Conservation (phyloP, 1,284 basidiomycete genomes). For the Cutaneotrichosporon sp. region DNA sequence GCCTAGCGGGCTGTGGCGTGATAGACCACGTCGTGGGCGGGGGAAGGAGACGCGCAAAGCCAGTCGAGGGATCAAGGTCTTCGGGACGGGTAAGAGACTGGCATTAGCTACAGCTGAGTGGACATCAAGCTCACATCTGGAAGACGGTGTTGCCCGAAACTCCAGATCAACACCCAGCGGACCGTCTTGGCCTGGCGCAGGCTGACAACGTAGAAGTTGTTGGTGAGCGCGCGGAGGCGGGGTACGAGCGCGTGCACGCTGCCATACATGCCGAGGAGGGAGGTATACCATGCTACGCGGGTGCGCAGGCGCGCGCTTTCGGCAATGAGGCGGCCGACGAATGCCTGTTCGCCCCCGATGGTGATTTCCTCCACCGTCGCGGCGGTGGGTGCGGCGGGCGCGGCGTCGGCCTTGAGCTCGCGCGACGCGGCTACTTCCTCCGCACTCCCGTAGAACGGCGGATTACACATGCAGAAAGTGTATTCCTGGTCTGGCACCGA, state of each 20-base stretch:
- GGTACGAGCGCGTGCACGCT: conserved; percentile 62
- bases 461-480: conserved; percentile 84
- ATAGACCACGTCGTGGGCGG: conserved; percentile 42
- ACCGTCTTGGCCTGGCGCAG: conserved; percentile 78
- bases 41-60: conserved; percentile 53
- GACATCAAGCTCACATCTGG: conserved; percentile 66
- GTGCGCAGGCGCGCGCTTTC: conserved; percentile 58
- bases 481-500: not conserved
- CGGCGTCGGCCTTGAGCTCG: conserved; percentile 58
- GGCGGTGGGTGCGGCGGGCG: conserved; percentile 75
- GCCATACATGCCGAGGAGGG: conserved; percentile 79
- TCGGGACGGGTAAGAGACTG: conserved; percentile 24
- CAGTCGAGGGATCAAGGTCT: conserved; percentile 49
- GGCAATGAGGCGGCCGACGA: conserved; percentile 69
- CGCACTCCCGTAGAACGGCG: conserved; percentile 76
- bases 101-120: not conserved
- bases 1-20: conserved; percentile 3
- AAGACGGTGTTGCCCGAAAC: conserved; percentile 58
- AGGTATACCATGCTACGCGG: conserved; percentile 66
- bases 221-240: conserved; percentile 58
- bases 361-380: conserved; percentile 80
- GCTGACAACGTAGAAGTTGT: conserved; percentile 77
- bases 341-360: conserved; percentile 72
- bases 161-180: conserved; percentile 87
- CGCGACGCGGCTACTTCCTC: conserved; percentile 63